Conservation (phyloP, 306 rosid species). For the Acmispon strigosus region DNA sequence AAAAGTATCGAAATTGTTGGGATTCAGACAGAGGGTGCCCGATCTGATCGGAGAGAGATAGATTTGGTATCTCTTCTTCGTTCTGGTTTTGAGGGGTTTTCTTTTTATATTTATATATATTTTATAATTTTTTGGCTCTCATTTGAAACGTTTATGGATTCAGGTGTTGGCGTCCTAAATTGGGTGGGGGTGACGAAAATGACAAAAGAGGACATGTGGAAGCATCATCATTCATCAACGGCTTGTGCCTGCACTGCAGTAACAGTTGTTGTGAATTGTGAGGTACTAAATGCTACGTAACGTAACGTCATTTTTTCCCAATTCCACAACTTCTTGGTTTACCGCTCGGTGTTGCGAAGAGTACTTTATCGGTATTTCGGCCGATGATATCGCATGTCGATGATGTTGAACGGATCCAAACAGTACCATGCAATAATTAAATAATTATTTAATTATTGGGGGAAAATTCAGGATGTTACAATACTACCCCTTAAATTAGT, state of each 20-base stretch:
- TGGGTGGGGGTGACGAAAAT: not conserved
- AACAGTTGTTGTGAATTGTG: not conserved
- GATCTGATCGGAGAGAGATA: constrained; percentile 59
- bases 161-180: not conserved
- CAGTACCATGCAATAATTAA: too few relatives aligned
- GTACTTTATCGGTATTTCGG: too few relatives aligned
- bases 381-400: too few relatives aligned
- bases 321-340: too few relatives aligned
- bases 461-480: too few relatives aligned
- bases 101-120: not conserved
- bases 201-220: constrained; percentile 4
- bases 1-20: constrained; percentile 13
- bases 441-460: too few relatives aligned
- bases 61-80: constrained; percentile 26
- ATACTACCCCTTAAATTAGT: too few relatives aligned
- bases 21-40: constrained; percentile 31
- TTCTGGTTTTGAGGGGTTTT: constrained; percentile 16
- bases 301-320: not conserved
- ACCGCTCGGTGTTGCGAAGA: too few relatives aligned
- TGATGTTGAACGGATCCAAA: too few relatives aligned
- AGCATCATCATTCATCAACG: not conserved
- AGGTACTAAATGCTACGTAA: too few relatives aligned
- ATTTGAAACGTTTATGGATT: not conserved
- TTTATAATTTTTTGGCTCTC: constrained; percentile 4
- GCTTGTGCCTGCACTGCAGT: too few relatives aligned